Percentiles rank a stretch among this genome's conserved stretches.
Conservation (phyloP, 1,139 yeast genomes). For the Geotrichum macrosporum region DNA sequence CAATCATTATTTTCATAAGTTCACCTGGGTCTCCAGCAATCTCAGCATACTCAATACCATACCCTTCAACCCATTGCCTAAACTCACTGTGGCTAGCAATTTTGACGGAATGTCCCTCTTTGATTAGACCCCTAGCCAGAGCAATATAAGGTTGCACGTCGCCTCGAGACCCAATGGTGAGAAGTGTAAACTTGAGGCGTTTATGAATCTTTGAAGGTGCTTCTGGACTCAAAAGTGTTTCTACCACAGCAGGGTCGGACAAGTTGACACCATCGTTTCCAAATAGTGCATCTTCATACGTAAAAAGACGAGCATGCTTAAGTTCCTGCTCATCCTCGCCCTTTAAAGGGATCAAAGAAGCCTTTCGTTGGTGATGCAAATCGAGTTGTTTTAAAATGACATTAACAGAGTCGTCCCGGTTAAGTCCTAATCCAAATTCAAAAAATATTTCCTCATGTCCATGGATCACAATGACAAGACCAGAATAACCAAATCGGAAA, state of each 20-base stretch:
- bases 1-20: slow-evolving; percentile 86
- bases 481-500: slow-evolving; percentile 61
- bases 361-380: slow-evolving; percentile 31
- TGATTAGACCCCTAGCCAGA: slow-evolving; percentile 64
- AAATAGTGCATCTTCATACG: slow-evolving; percentile 32
- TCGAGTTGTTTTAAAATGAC: slow-evolving; percentile 53
- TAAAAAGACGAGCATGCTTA: slow-evolving; percentile 31
- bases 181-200: slow-evolving; percentile 49
- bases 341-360: background rate
- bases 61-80: slow-evolving; percentile 48
- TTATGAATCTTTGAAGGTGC: slow-evolving; percentile 5
- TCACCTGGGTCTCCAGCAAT: slow-evolving; percentile 94
- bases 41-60: slow-evolving; percentile 63
- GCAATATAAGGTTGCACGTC: slow-evolving; percentile 97
- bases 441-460: slow-evolving; percentile 74
- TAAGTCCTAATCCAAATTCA: slow-evolving; percentile 62
- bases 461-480: slow-evolving; percentile 60
- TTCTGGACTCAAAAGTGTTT: slow-evolving; percentile 1
- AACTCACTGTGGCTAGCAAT: slow-evolving; percentile 87
- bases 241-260: slow-evolving; percentile 1
- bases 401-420: slow-evolving; percentile 69
- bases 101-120: slow-evolving; percentile 77
- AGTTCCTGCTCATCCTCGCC: slow-evolving; percentile 3
- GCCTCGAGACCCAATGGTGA: slow-evolving; percentile 92
- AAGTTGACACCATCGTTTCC: background rate